Percentiles rank a stretch among this genome's conserved stretches.
These are phyloP conservation scores for Dianthus caryophyllus DNA, from an alignment of 148 eudicot genomes.

Conservation along the genomic window DNA sequence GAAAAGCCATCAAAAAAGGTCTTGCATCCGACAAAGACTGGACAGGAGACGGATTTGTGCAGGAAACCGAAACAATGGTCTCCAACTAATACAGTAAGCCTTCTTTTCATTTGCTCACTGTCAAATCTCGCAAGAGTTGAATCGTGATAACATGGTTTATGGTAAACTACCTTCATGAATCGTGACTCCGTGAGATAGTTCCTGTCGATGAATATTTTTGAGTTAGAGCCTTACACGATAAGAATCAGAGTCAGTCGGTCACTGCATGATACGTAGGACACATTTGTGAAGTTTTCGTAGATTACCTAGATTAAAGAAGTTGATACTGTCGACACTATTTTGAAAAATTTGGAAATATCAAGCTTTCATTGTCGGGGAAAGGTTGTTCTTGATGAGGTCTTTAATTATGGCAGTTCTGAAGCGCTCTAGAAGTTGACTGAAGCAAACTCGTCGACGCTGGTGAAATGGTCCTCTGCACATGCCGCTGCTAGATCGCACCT, in stretches of 20 bases:
- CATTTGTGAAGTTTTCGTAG: no score
- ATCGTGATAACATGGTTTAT: background rate
- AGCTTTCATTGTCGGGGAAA: background rate
- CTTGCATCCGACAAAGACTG: slow-evolving; percentile 92
- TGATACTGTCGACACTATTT: no score
- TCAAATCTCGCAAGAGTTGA: background rate
- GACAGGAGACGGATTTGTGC: slow-evolving; percentile 98
- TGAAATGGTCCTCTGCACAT: background rate
- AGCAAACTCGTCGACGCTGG: background rate
- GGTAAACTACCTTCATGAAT: no score
- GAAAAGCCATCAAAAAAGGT: slow-evolving; percentile 78
- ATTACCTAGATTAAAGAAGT: background rate
- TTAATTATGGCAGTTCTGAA: background rate
- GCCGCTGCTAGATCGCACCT: background rate
- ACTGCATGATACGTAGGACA: no score
- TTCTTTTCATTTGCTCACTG: no score
- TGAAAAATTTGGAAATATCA: background rate
- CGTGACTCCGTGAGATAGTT: background rate
- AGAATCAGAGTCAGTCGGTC: background rate
- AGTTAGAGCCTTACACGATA: background rate
- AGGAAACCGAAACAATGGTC: slow-evolving; percentile 93
- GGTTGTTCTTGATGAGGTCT: background rate
- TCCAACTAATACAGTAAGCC: slow-evolving; percentile 53
- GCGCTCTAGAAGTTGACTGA: background rate
- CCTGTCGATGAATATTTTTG: background rate